Evolutionary conservation across 2,329 filamentous ascomycete genomes (phyloP).

Genomic region (Exutisphaerella laricina): DNA sequence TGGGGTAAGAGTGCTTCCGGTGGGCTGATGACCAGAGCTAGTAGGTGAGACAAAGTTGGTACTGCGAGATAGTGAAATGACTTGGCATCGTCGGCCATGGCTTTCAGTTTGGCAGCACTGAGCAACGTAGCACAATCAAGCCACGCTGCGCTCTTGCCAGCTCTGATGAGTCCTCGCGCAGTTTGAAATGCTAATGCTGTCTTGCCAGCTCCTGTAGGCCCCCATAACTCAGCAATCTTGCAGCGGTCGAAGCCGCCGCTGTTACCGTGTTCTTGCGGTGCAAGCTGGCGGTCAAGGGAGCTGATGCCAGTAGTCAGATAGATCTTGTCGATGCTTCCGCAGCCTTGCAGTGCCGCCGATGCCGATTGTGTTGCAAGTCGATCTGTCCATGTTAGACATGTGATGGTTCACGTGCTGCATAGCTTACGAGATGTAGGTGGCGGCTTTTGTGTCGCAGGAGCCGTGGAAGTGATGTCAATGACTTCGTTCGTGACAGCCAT

Average conservation of each 20-base stretch:
- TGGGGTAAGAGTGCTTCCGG: slow-evolving; percentile 57
- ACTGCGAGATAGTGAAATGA: slow-evolving; percentile 59
- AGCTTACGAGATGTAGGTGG: slow-evolving; percentile 5
- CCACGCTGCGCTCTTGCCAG: slow-evolving; percentile 66
- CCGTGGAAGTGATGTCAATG: slow-evolving; percentile 6
- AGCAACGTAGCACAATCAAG: slow-evolving; percentile 46
- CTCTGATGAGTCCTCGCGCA: slow-evolving; percentile 56
- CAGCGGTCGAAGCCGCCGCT: slow-evolving; percentile 61
- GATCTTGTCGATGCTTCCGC: background rate
- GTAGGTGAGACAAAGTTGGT: slow-evolving; percentile 56
- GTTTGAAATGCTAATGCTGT: slow-evolving; percentile 72
- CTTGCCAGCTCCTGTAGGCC: slow-evolving; percentile 79
- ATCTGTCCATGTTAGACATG: too few relatives aligned
- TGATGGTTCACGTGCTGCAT: too few relatives aligned
- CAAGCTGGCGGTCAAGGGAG: slow-evolving; percentile 8
- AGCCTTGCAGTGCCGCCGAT: slow-evolving; percentile 5
- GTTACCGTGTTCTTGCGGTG: background rate
- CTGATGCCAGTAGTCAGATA: slow-evolving; percentile 8
- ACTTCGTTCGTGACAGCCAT: slow-evolving; percentile 8
- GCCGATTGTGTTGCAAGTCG: slow-evolving; percentile 13
- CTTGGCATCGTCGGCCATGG: background rate
- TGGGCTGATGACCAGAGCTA: slow-evolving; percentile 69
- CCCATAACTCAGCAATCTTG: slow-evolving; percentile 80
- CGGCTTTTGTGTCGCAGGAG: background rate
- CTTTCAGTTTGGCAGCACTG: slow-evolving; percentile 7